Conservation (phyloP, 2,329 filamentous ascomycete genomes). For the Aspergillus sp. region DNA sequence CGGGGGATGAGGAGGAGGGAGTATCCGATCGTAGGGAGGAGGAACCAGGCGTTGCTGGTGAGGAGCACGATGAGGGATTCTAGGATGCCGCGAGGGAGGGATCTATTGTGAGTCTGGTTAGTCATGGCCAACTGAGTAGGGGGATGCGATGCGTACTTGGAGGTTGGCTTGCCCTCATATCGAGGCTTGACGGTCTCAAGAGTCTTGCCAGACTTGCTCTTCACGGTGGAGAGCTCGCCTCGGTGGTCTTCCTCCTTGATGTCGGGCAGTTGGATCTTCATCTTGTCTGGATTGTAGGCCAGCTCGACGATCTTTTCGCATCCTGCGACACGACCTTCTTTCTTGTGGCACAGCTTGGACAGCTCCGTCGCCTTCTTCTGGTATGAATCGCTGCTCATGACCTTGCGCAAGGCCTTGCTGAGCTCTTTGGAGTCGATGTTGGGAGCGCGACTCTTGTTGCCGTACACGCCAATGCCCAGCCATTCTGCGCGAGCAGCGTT, state of each 20-base stretch:
- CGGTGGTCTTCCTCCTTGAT: slow-evolving; percentile 4
- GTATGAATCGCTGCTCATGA: slow-evolving; percentile 14
- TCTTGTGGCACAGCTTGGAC: slow-evolving; percentile 13
- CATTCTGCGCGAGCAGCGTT: slow-evolving; percentile 38
- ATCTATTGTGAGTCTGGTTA: slow-evolving; percentile 1
- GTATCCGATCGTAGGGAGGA: slow-evolving; percentile 67
- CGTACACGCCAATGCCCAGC: slow-evolving; percentile 38
- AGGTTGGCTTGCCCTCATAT: slow-evolving; percentile 1
- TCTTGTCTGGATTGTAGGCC: slow-evolving; percentile 11
- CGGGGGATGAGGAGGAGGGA: slow-evolving; percentile 75
- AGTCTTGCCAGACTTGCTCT: slow-evolving; percentile 8
- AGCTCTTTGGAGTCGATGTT: slow-evolving; percentile 24
- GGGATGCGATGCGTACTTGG: slow-evolving; percentile 4
- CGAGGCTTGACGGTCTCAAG: slow-evolving; percentile 3
- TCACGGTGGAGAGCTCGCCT: slow-evolving; percentile 7
- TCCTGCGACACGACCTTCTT: slow-evolving; percentile 13
- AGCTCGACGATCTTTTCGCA: slow-evolving; percentile 18
- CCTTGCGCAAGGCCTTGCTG: slow-evolving; percentile 17
- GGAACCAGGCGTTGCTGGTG: slow-evolving; percentile 15
- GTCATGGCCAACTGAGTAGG: no score
- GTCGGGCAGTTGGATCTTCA: slow-evolving; percentile 12
- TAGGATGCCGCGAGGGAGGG: slow-evolving; percentile 3
- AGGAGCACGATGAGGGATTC: slow-evolving; percentile 10
- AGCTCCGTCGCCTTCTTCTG: slow-evolving; percentile 11
- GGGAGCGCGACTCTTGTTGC: slow-evolving; percentile 27